Base-by-base conservation (phyloP, 148 eudicot species). In the Rhododendron vialii region DNA sequence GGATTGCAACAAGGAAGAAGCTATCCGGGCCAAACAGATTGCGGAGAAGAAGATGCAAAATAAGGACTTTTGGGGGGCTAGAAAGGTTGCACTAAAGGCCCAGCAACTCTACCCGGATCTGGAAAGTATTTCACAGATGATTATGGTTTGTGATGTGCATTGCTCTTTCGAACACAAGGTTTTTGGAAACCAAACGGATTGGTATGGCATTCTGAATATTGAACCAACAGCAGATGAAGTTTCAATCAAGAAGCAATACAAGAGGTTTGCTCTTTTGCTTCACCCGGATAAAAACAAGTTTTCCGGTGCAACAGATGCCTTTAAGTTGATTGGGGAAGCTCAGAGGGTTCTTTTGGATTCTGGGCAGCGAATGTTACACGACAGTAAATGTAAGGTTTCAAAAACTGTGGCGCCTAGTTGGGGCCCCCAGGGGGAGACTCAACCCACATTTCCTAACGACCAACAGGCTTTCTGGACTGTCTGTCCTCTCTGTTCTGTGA, bases 1-100 rank as follows among this genome's bases (percentile, higher is more conserved):
- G 98, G 98, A 95, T 86, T 94, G 96, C 93, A 95, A 95, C 92
- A 95, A 91, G 91, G 95, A 95, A 87, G 96, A 95, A 92, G 98
- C 98, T 76, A 83, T 88, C 51, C 92, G 94, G 89, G 96, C 95
- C 80, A 94, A 91, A 89, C 91, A 30, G 28, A 86, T 95, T 67
- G 96, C 96, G 26, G 92, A 90, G 92, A 88, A 80, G 87, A 95
- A 92, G 87, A 88, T 94, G 95, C 90, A 91, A 81, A 88, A 78
- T 80, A 92, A 91, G 55, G 96, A 95, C 84, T 94, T 90, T 88
- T 78, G 22, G 14, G 94, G 91, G 81, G 98, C 98, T 80, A 89
- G 85, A n/a, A 95, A 90, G 89, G 67, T 92, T 89, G 92, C 93
- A 76, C 63, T 89, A 3, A 95, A 94, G 91, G 96, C 98, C 85